These are phyloP conservation scores for Solanum gracilifrons DNA, from an alignment of 257 asterid species.

Conservation along the genomic window DNA sequence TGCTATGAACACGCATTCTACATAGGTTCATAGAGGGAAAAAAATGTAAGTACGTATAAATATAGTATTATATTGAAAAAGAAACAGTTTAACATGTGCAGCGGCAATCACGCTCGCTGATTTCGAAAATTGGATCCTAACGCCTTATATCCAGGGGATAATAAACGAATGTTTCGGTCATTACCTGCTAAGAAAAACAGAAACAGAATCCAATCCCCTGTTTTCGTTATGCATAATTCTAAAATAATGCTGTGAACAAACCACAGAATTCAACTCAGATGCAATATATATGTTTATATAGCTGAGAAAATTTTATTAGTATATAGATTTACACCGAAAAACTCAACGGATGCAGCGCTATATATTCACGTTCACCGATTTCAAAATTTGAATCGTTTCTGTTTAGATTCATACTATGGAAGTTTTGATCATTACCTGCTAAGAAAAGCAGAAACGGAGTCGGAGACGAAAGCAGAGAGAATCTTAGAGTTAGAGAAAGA, in stretches of 20 bases:
- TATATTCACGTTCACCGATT: not conserved
- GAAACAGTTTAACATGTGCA: not conserved
- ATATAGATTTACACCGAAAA: not conserved
- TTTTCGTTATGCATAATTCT: not conserved
- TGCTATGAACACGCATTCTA: not conserved
- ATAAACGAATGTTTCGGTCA: not conserved
- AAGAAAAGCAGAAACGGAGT: conserved; percentile 10
- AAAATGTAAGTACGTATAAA: not conserved
- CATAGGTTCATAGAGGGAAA: not conserved
- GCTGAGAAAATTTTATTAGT: not conserved
- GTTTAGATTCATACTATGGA: not conserved
- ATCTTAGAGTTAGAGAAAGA: conserved; percentile 16
- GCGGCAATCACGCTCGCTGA: not conserved
- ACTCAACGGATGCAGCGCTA: not conserved
- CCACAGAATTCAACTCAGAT: not conserved
- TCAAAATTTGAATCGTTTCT: not conserved
- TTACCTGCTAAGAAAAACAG: conserved; percentile 15
- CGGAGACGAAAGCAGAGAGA: conserved; percentile 14
- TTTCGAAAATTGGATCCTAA: not conserved
- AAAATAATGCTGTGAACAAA: not conserved
- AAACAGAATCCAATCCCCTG: conserved; percentile 2
- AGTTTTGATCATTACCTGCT: conserved; percentile 9
- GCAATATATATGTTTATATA: not conserved
- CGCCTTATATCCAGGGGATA: not conserved
- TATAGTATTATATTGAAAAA: not conserved